Base-by-base conservation (phyloP, 495 filamentous ascomycete genomes). In the Hypomontagnella submonticulosa region DNA sequence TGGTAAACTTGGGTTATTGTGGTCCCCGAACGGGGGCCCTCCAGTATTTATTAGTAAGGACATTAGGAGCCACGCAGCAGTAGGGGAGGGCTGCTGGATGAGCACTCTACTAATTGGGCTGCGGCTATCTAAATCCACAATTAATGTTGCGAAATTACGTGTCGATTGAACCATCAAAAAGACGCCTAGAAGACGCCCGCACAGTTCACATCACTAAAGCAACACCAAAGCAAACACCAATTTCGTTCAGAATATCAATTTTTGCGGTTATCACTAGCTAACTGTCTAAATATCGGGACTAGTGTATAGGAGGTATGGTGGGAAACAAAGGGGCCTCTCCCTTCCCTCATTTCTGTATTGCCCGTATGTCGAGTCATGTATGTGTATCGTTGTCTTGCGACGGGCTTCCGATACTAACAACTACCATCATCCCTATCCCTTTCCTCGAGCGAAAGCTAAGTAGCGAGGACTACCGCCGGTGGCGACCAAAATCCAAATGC, bases 401-500 rank as follows among this genome's bases (percentile, higher is more conserved):
- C 23, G 23, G 23, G 23, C 23, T 27, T 33, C 9, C 23, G 7
- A 47, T n/a, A 44, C 33, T 20, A 52, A 37, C 33, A 40, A n/a
- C 50, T 16, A 10, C 30, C 16, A 7, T 32, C 47, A 7, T 11
- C 47, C 30, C 9, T 30, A 3, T 20, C 27, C 42, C 46, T 38
- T 42, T 37, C 42, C 13, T 53, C 18, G 20, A 12, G 18, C 13
- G 32, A 49, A 46, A 53, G 40, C 16, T 48, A 55, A 57, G 32
- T 20, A 30, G 57, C 50, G 40, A 57, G 33, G 50, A 63, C 12
- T 32, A 61, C 30, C 32, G 50, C 60, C 50, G 60, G 66, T 56
- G 60, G 60, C 44, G 48, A 60, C 60, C 66, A 59, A 57, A 59
- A 38, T 55, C 54, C 60, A 64, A 55, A 69, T 59, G 66, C 66